Base-by-base conservation (phyloP, 352 stramenopile genomes). In the Phytophthora sojae region DNA sequence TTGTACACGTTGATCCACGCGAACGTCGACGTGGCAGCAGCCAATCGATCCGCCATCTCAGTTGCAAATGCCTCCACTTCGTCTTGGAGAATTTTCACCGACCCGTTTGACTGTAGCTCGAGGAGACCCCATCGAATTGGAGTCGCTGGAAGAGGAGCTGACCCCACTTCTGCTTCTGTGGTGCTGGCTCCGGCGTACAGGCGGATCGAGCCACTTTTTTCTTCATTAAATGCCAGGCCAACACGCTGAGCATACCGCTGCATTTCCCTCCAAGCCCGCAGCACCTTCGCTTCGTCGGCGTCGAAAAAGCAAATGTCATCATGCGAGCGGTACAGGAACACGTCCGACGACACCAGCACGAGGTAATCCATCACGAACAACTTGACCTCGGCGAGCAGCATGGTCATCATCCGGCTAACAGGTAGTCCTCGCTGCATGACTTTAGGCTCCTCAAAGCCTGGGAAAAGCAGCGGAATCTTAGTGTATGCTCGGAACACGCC, bases 241-340 rank as follows among this genome's bases (percentile, higher is more conserved):
- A 83, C 64, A 3, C 51, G 29, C 7, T 50, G 23, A 1, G 67
- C 65, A 15, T 75, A 64, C 2, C 51, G 51, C 30, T 82, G 53
- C 60, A 88, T 86, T 53, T 77, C 72, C 3, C 44, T 52, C 80
- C 80, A 88, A 2, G 80, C 78, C 9, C 23, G 35, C n/a, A 76
- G 9, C 12, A 82, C 78, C 9, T 75, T 75, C 14, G n/a, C 12
- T 30, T 75, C 67, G 17, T 86, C 71, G 0, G 61, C 29, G 19
- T 77, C 68, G 39, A 83, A 88, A 60, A 85, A 78, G 61, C 69
- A 82, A 61, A 88, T 88, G 50, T 85, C 78, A 56, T 88, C 80
- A 59, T 86, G 80, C 15, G 64, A 77, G 6, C 80, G 80, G 32
- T 78, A 88, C 32, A 88, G 26, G 54, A 79, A 76, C 15, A 85